Base-by-base conservation (phyloP, 140 eudicot genomes). In the Erigeron philadelphicus region DNA sequence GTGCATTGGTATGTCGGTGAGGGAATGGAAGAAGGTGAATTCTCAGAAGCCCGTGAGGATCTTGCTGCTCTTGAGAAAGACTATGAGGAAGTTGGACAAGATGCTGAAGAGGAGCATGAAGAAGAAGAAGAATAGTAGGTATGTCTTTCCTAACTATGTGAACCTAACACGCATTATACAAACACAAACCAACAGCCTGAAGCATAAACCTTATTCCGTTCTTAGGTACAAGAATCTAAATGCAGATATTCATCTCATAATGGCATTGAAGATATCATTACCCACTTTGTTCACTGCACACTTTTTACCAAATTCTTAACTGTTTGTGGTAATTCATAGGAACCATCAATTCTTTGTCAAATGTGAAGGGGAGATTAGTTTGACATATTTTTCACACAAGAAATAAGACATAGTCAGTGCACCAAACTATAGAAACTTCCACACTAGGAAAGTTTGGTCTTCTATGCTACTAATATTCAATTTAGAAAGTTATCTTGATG, bases 11-110 rank as follows among this genome's bases (percentile, higher is more conserved):
- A 85, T 48, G 95, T 88, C 9, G 91, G 95, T 61, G 95, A 88
- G 74, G 95, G 95, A n/a, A 88, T 88, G 95, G 95, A 88, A 76
- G 95, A 88, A 79, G 95, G 95, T 19, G 95, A 88, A 46, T 88
- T 88, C 82, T 88, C 95, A 9, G 95, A 88, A 87, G 95, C 95
- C 31, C 95, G 95, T 11, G 95, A 87, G 63, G 95, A 87, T 87
- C 86, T 82, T 72, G 95, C 95, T 74, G 91, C 95, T 25, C 91
- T 88, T 64, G 95, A 88, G 76, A 86, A 84, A 75, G 95, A 87
- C 73, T 88, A 88, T 9, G 95, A 88, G 72, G 91, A 88, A 83
- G 95, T 88, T 61, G 95, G 88, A 5, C 85, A 75, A 21, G 95
- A 85, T 83, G 91, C 79, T 23, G 89, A 58, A 13, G 95, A 84